phyloP scores from a whole-genome alignment of 257 asterid genomes.

The Thymus mandschuricus region DNA sequence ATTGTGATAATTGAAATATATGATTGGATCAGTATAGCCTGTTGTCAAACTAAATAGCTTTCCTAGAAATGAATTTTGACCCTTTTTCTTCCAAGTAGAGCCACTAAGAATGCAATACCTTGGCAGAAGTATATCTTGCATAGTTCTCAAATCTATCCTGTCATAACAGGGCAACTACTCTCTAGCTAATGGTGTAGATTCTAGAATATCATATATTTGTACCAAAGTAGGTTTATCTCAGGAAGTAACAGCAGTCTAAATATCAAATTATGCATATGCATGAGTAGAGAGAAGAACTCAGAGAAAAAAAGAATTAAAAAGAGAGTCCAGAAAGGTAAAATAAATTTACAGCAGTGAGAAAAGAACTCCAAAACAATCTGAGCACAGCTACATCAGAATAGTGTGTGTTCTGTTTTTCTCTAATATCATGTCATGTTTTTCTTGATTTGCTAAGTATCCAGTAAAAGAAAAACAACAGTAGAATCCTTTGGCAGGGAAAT shows the following conservation, averaged over 20 bases:
- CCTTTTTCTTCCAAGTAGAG: not conserved
- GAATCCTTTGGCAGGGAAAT: not conserved
- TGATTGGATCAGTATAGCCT: not conserved
- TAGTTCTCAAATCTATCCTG: not conserved
- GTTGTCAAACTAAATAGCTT: not conserved
- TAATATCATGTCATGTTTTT: constrained; percentile 1
- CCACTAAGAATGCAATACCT: not conserved
- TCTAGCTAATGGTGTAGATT: not conserved
- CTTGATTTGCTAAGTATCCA: constrained; percentile 11
- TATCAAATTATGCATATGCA: not conserved
- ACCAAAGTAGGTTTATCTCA: not conserved
- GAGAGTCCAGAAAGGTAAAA: not conserved
- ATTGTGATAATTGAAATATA: not conserved
- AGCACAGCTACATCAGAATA: not conserved
- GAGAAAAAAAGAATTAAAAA: not conserved
- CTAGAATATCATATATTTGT: not conserved
- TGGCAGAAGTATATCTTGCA: constrained; percentile 1
- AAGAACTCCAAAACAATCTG: not conserved
- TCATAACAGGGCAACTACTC: constrained; percentile 3
- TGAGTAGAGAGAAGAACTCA: not conserved
- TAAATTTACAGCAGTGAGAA: not conserved
- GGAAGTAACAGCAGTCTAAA: not conserved
- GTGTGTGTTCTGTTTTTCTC: constrained; percentile 9
- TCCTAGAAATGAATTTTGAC: not conserved
- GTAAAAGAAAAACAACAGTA: not conserved